A percentile compares a stretch with the other conserved stretches of the same genome.
These are phyloP conservation scores for Ganoderma resinaceum DNA, from an alignment of 1,284 basidiomycete species.

Conservation along the genomic window DNA sequence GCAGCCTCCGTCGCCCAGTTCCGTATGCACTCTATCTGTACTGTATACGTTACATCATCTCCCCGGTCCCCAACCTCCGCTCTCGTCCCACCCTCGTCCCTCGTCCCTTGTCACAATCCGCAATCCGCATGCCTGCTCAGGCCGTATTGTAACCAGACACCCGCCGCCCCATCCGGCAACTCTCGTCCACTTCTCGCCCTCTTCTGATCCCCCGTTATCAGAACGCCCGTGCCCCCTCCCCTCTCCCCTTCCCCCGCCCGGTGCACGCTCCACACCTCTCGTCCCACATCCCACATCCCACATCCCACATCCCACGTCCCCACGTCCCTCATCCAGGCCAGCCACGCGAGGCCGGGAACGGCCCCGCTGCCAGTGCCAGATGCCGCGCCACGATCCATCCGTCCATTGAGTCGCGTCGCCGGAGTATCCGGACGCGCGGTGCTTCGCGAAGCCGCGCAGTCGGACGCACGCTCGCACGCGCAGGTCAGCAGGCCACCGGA, in stretches of 20 bases:
- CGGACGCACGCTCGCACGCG: neutral
- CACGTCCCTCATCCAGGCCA: neutral
- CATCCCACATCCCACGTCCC: neutral
- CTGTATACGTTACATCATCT: neutral
- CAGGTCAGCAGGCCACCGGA: neutral
- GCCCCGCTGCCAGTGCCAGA: slow-evolving; percentile 7
- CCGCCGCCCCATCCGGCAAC: slow-evolving; percentile 2
- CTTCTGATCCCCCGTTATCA: slow-evolving; percentile 9
- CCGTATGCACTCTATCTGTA: neutral
- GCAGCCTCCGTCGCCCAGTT: neutral
- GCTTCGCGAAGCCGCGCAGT: slow-evolving; percentile 10
- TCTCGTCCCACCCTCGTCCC: neutral
- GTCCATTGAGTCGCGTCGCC: slow-evolving; percentile 11
- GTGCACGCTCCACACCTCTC: neutral
- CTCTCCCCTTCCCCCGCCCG: neutral
- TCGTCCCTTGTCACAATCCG: neutral
- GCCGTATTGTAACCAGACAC: neutral
- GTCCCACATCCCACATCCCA: neutral
- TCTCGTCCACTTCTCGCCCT: neutral
- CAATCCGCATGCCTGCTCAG: neutral
- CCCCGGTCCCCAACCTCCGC: neutral
- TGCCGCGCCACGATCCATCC: too few species aligned
- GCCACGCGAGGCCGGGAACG: slow-evolving; percentile 1
- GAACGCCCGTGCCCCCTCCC: neutral
- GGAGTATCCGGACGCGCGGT: slow-evolving; percentile 1